Percentiles rank a stretch among this genome's conserved stretches.
Evolutionary conservation across 768 basidiomycete genomes (phyloP).

Genomic region (Amanita phalloides): DNA sequence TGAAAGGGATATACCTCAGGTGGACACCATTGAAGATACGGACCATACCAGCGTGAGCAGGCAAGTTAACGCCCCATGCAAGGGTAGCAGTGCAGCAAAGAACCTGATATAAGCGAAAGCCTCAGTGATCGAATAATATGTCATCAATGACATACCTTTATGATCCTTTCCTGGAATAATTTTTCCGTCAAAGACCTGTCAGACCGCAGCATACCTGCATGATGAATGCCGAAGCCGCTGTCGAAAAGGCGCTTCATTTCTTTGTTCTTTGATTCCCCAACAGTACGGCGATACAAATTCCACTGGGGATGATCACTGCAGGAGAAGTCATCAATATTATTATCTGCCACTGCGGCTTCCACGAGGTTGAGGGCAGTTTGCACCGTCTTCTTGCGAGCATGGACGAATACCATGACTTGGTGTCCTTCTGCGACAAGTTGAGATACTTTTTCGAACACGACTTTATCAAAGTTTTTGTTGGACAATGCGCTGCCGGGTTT

Average conservation of each 20-base stretch:
- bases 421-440: conserved; percentile 86
- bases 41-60: conserved; percentile 81
- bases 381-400: conserved; percentile 96
- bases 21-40: neutral
- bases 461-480: conserved; percentile 80
- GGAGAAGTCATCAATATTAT: conserved; percentile 65
- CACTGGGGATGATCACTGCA: conserved; percentile 76
- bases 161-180: conserved; percentile 82
- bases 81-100: conserved; percentile 96
- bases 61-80: conserved; percentile 98
- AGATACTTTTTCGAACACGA: conserved; percentile 84
- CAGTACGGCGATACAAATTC: conserved; percentile 61
- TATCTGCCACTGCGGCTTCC: conserved; percentile 67
- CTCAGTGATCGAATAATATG: neutral
- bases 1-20: conserved; percentile 14
- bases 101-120: conserved; percentile 46
- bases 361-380: conserved; percentile 76
- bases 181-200: conserved; percentile 94
- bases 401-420: conserved; percentile 99
- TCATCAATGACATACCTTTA: conserved; percentile 55
- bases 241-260: conserved; percentile 96
- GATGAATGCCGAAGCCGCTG: conserved; percentile 91
- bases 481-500: conserved; percentile 66
- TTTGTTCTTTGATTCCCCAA: conserved; percentile 80
- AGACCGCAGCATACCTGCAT: conserved; percentile 93